Evolutionary conservation across 73 alveolate genomes (phyloP), one percentile per base, ranked within the genome.

Genomic region (Breviolum minutum): DNA sequence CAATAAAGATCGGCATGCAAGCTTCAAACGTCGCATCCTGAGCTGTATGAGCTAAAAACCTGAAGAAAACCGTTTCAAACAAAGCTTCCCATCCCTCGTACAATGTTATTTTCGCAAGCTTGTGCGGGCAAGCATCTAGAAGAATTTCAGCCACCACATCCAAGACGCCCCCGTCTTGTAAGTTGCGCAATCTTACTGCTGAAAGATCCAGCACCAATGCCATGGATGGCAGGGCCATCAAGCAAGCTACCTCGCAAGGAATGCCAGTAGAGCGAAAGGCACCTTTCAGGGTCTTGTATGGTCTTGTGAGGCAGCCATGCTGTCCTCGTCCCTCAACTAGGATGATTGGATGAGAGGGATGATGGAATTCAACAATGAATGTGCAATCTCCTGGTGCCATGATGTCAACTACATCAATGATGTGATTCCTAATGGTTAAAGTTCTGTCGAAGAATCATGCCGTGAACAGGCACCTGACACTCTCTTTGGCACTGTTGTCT

Each of bases 151-250:
- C 63, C 86, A 77, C 60, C 14, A 27, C 27, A 30, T 8, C 63
- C 63, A 26, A 77, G 22, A 8, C 60, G 7, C 10, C 24, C 63
- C 10, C 63, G 5, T 14, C 27, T 17, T 20, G 63, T 6, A 77
- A 9, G 14, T 20, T 77, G 63, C 86, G 86, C 14, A 77, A 17
- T 27, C 86, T 77, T 24, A 77, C 86, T 7, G 86, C 86, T 26
- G 86, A 77, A 60, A 77, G n/a, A 20, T 77, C 86, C 86, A 77
- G 30, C 63, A 77, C 86, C 63, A 77, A 9, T 8, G 86, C 86
- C 86, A 77, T 77, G 63, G 86, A 77, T 17, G 86, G 86, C 60
- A 77, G 27, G 22, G 63, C 62, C 86, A 77, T 77, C 48, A 77
- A n/a, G 13, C 81, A 71, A 8, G 81, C 81, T 8, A 71, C 26